Base-by-base conservation (phyloP, 1,284 basidiomycete genomes). In the Cutaneotrichosporon sp. region DNA sequence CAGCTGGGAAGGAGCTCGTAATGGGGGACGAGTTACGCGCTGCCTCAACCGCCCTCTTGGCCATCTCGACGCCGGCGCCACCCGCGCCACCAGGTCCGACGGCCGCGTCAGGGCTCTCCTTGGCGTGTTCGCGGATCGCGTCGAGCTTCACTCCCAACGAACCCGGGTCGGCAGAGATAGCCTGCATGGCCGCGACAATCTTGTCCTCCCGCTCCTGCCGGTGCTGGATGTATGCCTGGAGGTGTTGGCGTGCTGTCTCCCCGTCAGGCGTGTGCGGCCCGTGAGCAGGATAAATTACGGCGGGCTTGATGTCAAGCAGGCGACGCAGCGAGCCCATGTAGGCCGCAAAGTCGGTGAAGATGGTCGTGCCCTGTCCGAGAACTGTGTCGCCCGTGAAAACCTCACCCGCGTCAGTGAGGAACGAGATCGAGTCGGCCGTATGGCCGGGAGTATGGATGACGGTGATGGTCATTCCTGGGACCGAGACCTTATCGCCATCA, bases 351-450 rank as follows among this genome's bases (percentile, higher is more conserved):
- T 97, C 90, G 71, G 91, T 90, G 74, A 98, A 97, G 3, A 96
- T 88, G 1, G 92, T 86, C 0, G 93, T 94, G 2, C 94, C 93
- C 69, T 93, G 87, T 0, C 96, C 95, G 26, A 98, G 86, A 6
- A 98, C 88, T 7, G 89, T 91, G 80, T 98, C 96, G 1, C 90
- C 92, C 0, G 92, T 95, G 81, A 96, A 90, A 30, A 95, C 83
- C 1, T 16, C 57, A 18, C n/a, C 42, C 1, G 18, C 31, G 26
- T 57, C 40, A 5, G 55, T 34, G 67, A 87, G 83, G 53, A 94
- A 81, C 59, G 85, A 89, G 70, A 96, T 86, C 7, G 92, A 95
- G 78, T 98, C 95, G 42, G 83, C 75, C 0, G 95, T 97, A 75
- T 98, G 96, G 0, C 95, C 96, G 0, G 95, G 96, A 0, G 92